Percentiles rank a stretch among this genome's conserved stretches.
Evolutionary conservation across 1,139 yeast species (phyloP).

Genomic region (Nadsonia starkeyi-henricii): DNA sequence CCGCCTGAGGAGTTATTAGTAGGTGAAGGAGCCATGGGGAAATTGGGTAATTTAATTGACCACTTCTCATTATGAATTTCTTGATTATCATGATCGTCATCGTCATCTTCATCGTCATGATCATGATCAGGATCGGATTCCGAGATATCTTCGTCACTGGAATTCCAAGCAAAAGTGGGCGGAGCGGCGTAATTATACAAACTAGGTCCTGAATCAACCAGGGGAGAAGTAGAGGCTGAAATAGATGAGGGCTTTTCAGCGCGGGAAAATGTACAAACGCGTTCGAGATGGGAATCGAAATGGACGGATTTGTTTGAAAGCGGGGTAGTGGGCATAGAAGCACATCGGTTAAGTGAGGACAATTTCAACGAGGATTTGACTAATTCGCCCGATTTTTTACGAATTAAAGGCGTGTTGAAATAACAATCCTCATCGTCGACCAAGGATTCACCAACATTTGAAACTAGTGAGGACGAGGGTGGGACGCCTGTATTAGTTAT

Average conservation of each 20-base stretch:
- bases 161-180: neutral
- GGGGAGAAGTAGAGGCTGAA: neutral
- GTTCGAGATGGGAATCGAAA: conserved; percentile 52
- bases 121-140: neutral
- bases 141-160: neutral
- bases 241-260: conserved; percentile 50
- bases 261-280: conserved; percentile 57
- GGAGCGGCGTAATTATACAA: neutral
- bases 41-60: neutral
- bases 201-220: neutral
- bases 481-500: too few relatives aligned
- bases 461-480: too few relatives aligned
- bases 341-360: conserved; percentile 35
- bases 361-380: conserved; percentile 59
- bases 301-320: conserved; percentile 53
- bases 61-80: neutral
- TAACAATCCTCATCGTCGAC: neutral
- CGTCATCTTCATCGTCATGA: neutral
- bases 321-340: conserved; percentile 42
- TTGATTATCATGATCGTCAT: neutral
- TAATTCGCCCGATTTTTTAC: conserved; percentile 70
- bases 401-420: conserved; percentile 12
- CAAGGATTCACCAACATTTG: too few relatives aligned
- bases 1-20: neutral
- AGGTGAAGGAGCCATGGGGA: neutral